Conservation (phyloP, 192 early-diverging fungal species). For the Podila epigama region DNA sequence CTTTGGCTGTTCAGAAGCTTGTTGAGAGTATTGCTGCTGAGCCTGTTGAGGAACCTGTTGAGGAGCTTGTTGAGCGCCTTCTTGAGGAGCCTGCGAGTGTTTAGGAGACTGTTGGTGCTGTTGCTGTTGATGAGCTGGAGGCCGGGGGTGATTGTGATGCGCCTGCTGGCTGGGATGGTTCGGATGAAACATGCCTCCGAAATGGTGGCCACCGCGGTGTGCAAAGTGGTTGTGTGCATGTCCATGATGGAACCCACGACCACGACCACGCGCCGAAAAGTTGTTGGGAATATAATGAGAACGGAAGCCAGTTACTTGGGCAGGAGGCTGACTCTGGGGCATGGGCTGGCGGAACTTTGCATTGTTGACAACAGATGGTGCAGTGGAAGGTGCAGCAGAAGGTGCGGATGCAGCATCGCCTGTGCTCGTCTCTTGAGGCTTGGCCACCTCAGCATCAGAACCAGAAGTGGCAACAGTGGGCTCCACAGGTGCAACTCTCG, state of each 20-base stretch:
- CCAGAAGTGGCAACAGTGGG: neutral
- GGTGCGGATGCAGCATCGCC: too few species aligned
- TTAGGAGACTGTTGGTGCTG: neutral
- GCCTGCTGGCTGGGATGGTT: slow-evolving; percentile 19
- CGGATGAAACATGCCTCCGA: slow-evolving; percentile 2
- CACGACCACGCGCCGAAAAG: slow-evolving; percentile 42
- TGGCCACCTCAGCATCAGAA: neutral
- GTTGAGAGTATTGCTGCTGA: too few species aligned
- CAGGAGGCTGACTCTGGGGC: slow-evolving; percentile 41
- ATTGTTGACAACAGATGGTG: neutral
- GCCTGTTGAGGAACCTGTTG: too few species aligned
- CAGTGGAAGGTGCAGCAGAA: neutral
- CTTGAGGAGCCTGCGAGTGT: neutral
- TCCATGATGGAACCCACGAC: slow-evolving; percentile 43
- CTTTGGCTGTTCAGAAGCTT: too few species aligned
- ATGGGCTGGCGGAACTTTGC: slow-evolving; percentile 34
- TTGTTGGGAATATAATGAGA: slow-evolving; percentile 43
- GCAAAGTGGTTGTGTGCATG: slow-evolving; percentile 35
- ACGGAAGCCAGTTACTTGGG: slow-evolving; percentile 11
- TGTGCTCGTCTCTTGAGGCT: neutral
- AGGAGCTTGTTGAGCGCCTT: too few species aligned
- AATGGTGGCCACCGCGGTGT: slow-evolving; percentile 29
- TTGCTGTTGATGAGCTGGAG: neutral
- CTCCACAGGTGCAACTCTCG: too few species aligned
- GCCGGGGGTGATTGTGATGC: slow-evolving; percentile 1